Percentiles rank a stretch among this genome's conserved stretches.
These are phyloP conservation scores for Candolleomyces aberdarensis DNA, from an alignment of 768 basidiomycete species.

Conservation along the genomic window DNA sequence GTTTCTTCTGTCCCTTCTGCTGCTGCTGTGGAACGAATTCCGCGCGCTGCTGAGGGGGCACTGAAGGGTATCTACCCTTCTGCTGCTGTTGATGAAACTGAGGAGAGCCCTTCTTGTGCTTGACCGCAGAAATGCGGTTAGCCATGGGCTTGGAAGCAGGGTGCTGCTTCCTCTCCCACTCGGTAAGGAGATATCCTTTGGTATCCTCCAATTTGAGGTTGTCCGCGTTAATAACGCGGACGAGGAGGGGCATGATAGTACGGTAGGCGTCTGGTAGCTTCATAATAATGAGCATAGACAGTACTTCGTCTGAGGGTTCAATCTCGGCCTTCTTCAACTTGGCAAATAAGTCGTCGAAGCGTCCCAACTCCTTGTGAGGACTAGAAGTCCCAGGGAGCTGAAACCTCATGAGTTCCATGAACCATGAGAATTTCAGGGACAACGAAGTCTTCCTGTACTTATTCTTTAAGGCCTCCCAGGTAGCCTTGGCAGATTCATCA, in stretches of 20 bases:
- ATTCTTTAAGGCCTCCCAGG: background rate
- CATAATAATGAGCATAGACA: background rate
- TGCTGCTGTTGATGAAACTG: background rate
- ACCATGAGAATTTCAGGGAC: background rate
- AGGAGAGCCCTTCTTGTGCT: background rate
- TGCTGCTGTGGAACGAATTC: background rate
- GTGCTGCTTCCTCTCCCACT: background rate
- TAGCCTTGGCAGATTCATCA: background rate
- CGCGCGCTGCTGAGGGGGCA: background rate
- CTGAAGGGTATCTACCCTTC: background rate
- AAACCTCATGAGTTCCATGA: background rate
- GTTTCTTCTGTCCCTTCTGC: background rate
- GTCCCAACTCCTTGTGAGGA: background rate
- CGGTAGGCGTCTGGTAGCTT: background rate
- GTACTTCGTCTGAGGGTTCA: background rate
- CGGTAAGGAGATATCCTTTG: background rate
- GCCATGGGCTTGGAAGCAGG: background rate
- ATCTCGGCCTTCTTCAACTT: background rate
- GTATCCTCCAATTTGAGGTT: background rate
- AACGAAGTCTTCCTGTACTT: background rate
- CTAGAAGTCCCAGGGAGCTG: background rate
- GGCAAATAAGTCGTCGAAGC: background rate
- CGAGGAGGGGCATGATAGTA: background rate
- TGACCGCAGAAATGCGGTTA: background rate
- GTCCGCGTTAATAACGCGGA: background rate